Evolutionary conservation across 345 rosid genomes (phyloP).

Genomic region (Brassica rapa): DNA sequence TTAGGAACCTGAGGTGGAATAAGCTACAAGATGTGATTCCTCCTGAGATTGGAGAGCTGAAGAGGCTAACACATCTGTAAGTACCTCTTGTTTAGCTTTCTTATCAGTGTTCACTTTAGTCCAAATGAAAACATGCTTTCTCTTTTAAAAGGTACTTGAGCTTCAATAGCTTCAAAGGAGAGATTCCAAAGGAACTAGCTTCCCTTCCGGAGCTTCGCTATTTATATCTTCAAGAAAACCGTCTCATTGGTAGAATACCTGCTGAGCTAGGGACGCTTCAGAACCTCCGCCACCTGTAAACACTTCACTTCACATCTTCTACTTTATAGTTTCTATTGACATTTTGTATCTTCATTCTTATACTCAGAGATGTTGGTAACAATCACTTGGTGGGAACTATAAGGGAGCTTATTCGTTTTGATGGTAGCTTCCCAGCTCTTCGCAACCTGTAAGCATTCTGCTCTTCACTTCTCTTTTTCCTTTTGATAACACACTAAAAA

Average conservation of each 20-base stretch:
- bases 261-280: conserved; percentile 75
- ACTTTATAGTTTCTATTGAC: not conserved
- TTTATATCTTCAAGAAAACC: conserved; percentile 90
- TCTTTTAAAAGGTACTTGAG: conserved; percentile 62
- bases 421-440: conserved; percentile 83
- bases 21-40: conserved; percentile 92
- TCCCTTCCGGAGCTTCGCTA: conserved; percentile 87
- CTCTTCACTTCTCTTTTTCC: conserved; percentile 6
- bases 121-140: not conserved
- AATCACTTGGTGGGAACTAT: conserved; percentile 94
- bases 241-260: conserved; percentile 82
- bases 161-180: conserved; percentile 92
- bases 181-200: conserved; percentile 88
- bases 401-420: conserved; percentile 82
- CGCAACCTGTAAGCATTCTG: conserved; percentile 73
- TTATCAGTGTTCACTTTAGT: not conserved
- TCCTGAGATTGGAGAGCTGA: conserved; percentile 84
- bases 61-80: conserved; percentile 88
- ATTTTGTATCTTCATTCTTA: not conserved
- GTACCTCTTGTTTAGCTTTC: conserved; percentile 27
- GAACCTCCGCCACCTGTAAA: conserved; percentile 62
- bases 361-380: conserved; percentile 83
- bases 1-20: conserved; percentile 92
- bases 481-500: not conserved
- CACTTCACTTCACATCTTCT: conserved; percentile 18